Conservation (phyloP, 768 basidiomycete genomes). For the Rhodotorula toruloides region DNA sequence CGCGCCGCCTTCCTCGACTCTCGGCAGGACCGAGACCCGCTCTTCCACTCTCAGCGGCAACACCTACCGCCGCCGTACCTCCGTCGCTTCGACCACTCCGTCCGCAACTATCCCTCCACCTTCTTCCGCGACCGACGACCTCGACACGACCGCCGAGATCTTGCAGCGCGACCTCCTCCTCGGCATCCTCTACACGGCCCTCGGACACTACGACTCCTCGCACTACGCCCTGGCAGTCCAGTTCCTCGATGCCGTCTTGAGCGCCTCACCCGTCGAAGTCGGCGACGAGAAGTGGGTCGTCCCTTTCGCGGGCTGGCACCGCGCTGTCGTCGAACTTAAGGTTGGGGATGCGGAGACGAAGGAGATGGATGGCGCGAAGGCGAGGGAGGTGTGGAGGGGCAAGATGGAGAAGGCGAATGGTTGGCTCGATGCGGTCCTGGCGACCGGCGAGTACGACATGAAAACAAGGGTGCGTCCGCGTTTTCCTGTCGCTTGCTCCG, state of each 20-base stretch:
- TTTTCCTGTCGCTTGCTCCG: not conserved
- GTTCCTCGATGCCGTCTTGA: conserved; percentile 9
- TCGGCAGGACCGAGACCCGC: not conserved
- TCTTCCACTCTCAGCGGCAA: not conserved
- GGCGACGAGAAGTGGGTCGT: conserved; percentile 30
- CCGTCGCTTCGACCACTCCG: too few relatives aligned
- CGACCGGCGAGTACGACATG: conserved; percentile 17
- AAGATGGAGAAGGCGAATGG: conserved; percentile 6
- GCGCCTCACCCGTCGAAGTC: not conserved
- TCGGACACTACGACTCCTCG: conserved; percentile 3
- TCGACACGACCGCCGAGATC: conserved; percentile 34
- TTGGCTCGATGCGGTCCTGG: conserved; percentile 10
- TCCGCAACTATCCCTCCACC: not conserved
- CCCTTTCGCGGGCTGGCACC: conserved; percentile 23
- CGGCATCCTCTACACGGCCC: conserved; percentile 25
- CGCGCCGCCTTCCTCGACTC: not conserved
- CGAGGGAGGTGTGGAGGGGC: conserved; percentile 4
- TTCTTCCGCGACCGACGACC: conserved; percentile 10
- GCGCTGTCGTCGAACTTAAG: conserved; percentile 9
- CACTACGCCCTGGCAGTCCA: not conserved
- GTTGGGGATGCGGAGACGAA: not conserved
- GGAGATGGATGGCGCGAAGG: not conserved
- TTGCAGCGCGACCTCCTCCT: conserved; percentile 36
- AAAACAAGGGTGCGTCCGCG: conserved; percentile 14
- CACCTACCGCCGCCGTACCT: not conserved